Evolutionary conservation across 495 filamentous ascomycete species (phyloP), one percentile per base, ranked within the genome.

Genomic region (Hypoxylon fuscum): DNA sequence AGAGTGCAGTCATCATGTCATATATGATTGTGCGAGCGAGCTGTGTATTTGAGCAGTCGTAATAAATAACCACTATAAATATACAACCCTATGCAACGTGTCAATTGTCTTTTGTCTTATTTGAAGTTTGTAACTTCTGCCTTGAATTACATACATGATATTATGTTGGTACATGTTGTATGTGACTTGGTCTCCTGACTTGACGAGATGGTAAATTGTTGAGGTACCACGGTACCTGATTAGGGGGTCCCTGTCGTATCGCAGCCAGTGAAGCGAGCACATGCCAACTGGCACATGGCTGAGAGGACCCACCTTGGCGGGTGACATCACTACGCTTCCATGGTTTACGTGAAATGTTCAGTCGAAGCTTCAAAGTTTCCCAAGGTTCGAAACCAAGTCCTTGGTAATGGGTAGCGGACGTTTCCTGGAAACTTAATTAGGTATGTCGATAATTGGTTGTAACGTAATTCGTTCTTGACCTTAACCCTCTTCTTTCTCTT

Each of bases 221-320:
- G 25, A 27, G 25, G 25, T 27, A 27, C 3, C 25, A 4, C 25
- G 25, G 25, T 8, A 27, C 4, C 8, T 27, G 25, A 27, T 27
- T 4, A 27, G 8, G 25, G 8, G 18, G 9, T 31, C 11, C 21
- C 22, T 40, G 32, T 57, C 38, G 31, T 47, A 47, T 54, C 12
- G 20, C 41, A 62, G 47, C 60, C 53, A 64, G 53, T 64, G 25
- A 48, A 66, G 29, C 34, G 22, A 54, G 63, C 63, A 66, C 52
- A 49, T 46, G 55, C 51, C 55, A 65, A 66, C 50, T 61, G 52
- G 52, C 63, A 66, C 57, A 61, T 61, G 63, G 44, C 32, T n/a
- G 27, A 35, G 14, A 20, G 11, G 51, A 34, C 46, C 63, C 56
- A 61, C 63, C 32, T 22, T 66, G 35, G 35, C 57, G 51, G 63